Percentiles rank a stretch among this genome's conserved stretches.
These are phyloP conservation scores for Sugiyamaella marilandica DNA, from an alignment of 805 yeast species.

Conservation along the genomic window DNA sequence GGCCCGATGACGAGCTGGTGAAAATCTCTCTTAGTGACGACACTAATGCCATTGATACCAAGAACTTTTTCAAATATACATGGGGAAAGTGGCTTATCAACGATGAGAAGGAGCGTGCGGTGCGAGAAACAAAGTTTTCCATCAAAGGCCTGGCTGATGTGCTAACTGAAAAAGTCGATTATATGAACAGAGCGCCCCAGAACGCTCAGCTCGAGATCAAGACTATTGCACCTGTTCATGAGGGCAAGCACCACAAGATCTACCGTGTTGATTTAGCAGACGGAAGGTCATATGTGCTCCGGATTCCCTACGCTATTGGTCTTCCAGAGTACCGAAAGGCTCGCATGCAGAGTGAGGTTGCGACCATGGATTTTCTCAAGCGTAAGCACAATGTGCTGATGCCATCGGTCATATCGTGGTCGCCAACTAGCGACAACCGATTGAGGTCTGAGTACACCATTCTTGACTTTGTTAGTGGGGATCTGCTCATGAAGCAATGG, in stretches of 20 bases:
- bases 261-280: slow-evolving; percentile 66
- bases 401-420: slow-evolving; percentile 67
- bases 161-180: slow-evolving; percentile 27
- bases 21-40: slow-evolving; percentile 15
- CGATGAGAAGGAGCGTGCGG: slow-evolving; percentile 67
- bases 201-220: slow-evolving; percentile 50
- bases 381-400: slow-evolving; percentile 61
- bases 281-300: slow-evolving; percentile 57
- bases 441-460: slow-evolving; percentile 71
- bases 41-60: slow-evolving; percentile 13
- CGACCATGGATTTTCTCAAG: slow-evolving; percentile 79
- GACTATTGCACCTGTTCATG: slow-evolving; percentile 79
- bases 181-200: slow-evolving; percentile 34
- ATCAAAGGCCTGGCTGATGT: slow-evolving; percentile 62
- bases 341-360: slow-evolving; percentile 82
- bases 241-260: slow-evolving; percentile 89
- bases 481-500: slow-evolving; percentile 84
- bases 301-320: slow-evolving; percentile 84
- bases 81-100: slow-evolving; percentile 95
- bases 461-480: slow-evolving; percentile 76
- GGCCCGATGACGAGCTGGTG: slow-evolving; percentile 8
- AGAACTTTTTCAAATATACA: slow-evolving; percentile 68
- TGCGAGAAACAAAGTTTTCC: slow-evolving; percentile 76
- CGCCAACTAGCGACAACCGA: slow-evolving; percentile 59
- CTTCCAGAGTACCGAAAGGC: slow-evolving; percentile 48